Evolutionary conservation across 2,329 filamentous ascomycete genomes (phyloP).

Genomic region (Fusarium sp.): DNA sequence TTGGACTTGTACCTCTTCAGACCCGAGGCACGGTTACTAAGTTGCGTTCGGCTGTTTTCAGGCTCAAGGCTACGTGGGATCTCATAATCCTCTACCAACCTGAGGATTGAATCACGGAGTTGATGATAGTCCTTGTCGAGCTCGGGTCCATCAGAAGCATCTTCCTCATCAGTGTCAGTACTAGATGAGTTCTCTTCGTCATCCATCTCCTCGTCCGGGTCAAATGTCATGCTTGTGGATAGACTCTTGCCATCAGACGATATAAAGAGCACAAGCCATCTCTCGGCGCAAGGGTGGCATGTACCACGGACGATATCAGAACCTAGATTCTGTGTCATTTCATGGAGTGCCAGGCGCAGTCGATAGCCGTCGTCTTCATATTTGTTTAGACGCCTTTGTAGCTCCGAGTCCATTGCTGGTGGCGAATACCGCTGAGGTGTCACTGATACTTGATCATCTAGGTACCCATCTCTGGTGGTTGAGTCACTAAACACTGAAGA

Average conservation of each 20-base stretch:
- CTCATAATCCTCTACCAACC: constrained; percentile 85
- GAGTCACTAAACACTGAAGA: constrained; percentile 81
- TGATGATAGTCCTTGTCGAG: constrained; percentile 85
- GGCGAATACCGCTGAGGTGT: constrained; percentile 69
- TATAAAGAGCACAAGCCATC: constrained; percentile 86
- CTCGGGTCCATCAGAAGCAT: constrained; percentile 71
- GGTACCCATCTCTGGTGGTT: constrained; percentile 73
- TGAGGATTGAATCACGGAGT: constrained; percentile 82
- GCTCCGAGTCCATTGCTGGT: constrained; percentile 60
- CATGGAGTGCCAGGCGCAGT: constrained; percentile 76
- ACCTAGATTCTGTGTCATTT: constrained; percentile 77
- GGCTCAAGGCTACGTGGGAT: constrained; percentile 76
- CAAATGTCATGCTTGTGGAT: constrained; percentile 79
- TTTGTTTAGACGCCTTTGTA: constrained; percentile 61
- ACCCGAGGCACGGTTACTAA: constrained; percentile 77
- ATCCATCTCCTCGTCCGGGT: constrained; percentile 73
- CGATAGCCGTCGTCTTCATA: constrained; percentile 76
- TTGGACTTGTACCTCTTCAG: constrained; percentile 72
- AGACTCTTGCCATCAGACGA: constrained; percentile 78
- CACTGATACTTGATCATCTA: constrained; percentile 67
- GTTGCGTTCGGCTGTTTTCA: constrained; percentile 70
- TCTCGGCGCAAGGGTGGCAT: constrained; percentile 83
- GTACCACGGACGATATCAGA: constrained; percentile 73
- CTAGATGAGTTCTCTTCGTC: constrained; percentile 75
- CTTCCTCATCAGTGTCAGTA: constrained; percentile 72